phyloP scores from a whole-genome alignment of 371 early-diverging fungal species.

The Mortierella sp. region DNA sequence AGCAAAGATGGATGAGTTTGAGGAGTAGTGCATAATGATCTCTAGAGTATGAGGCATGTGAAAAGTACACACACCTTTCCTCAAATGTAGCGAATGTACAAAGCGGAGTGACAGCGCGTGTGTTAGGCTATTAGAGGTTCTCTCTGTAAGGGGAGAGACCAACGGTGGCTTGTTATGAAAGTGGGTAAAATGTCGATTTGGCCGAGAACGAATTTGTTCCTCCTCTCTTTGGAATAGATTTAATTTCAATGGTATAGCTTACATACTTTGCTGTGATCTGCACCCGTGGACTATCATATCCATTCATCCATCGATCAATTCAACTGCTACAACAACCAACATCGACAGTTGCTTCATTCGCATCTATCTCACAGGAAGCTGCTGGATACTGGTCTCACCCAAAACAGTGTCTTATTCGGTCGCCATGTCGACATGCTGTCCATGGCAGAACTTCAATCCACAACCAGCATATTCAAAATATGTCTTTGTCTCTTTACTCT shows the following conservation, averaged over 20 bases:
- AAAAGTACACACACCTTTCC: not conserved
- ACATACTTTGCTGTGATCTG: not conserved
- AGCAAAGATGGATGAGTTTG: not conserved
- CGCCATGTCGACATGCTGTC: no score
- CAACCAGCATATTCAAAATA: no score
- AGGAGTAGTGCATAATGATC: not conserved
- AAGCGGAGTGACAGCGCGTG: not conserved
- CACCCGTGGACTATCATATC: conserved; percentile 12
- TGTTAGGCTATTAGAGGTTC: no score
- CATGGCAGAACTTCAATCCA: no score
- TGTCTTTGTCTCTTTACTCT: no score
- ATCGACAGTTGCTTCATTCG: not conserved
- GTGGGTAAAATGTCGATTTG: conserved; percentile 1
- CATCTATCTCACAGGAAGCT: conserved; percentile 1
- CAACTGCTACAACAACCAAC: not conserved
- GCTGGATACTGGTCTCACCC: not conserved
- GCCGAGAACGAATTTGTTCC: conserved; percentile 21
- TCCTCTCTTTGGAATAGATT: conserved; percentile 46
- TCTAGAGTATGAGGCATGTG: not conserved
- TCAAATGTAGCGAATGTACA: no score
- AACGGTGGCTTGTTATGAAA: not conserved
- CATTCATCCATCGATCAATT: conserved; percentile 18
- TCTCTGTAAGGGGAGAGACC: not conserved
- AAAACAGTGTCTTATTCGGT: not conserved
- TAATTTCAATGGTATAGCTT: conserved; percentile 32